Evolutionary conservation across 129 eudicot species (phyloP).

Genomic region (Chrysanthemum makinoi): DNA sequence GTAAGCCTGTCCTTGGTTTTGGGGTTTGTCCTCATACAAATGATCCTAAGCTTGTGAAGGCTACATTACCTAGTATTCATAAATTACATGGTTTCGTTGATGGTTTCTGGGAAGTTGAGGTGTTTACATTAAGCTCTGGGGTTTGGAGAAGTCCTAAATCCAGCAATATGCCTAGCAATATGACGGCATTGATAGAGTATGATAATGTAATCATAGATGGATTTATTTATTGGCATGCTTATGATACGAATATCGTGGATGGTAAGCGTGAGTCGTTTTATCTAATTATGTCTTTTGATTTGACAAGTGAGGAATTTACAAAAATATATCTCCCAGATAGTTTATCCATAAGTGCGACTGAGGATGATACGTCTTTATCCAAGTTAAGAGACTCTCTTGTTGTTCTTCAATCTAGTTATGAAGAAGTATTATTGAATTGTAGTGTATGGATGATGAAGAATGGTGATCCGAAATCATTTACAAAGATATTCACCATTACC

Average conservation of each 20-base stretch:
- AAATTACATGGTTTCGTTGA: too few species aligned
- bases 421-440: not conserved
- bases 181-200: conserved; percentile 18
- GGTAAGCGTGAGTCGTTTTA: not conserved
- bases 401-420: not conserved
- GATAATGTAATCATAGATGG: conserved; percentile 31
- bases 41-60: not conserved
- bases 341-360: not conserved
- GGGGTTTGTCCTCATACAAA: not conserved
- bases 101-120: not conserved
- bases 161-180: conserved; percentile 8
- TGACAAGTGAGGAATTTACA: conserved; percentile 29
- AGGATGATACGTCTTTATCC: conserved; percentile 20
- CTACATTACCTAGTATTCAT: too few species aligned
- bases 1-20: conserved; percentile 6
- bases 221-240: conserved; percentile 24
- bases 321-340: conserved; percentile 27
- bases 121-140: conserved; percentile 28
- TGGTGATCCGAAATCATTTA: too few species aligned
- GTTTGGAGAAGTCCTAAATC: conserved; percentile 28
- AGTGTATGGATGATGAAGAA: too few species aligned
- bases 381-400: conserved; percentile 18
- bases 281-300: conserved; percentile 39
- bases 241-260: too few species aligned
- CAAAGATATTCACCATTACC: too few species aligned